These are phyloP conservation scores for Pezicula rhizophila DNA, from an alignment of 2,329 filamentous ascomycete genomes.

Conservation along the genomic window DNA sequence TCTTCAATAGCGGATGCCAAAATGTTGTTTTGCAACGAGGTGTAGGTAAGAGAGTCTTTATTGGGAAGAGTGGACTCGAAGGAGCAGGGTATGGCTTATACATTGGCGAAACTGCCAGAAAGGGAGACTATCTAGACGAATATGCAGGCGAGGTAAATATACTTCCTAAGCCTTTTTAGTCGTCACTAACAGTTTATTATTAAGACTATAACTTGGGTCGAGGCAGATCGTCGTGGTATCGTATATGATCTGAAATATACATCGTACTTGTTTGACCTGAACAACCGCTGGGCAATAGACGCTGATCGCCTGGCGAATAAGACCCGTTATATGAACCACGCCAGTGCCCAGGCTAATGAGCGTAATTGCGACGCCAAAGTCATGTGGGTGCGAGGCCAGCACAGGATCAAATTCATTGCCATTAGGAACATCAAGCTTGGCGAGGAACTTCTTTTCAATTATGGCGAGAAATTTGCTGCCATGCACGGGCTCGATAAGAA, in stretches of 20 bases:
- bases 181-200: background rate
- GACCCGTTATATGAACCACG: slow-evolving; percentile 78
- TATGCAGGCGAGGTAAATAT: slow-evolving; percentile 65
- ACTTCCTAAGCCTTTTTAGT: background rate
- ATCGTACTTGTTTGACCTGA: slow-evolving; percentile 47
- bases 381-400: slow-evolving; percentile 67
- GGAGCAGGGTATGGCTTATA: slow-evolving; percentile 71
- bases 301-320: slow-evolving; percentile 74
- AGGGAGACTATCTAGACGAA: slow-evolving; percentile 72
- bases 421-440: slow-evolving; percentile 60
- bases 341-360: slow-evolving; percentile 52
- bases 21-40: slow-evolving; percentile 69
- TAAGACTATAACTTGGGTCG: slow-evolving; percentile 47
- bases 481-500: slow-evolving; percentile 42
- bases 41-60: slow-evolving; percentile 55
- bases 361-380: slow-evolving; percentile 62
- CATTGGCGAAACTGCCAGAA: slow-evolving; percentile 35
- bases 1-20: slow-evolving; percentile 57
- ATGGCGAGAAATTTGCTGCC: slow-evolving; percentile 64
- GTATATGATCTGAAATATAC: slow-evolving; percentile 31
- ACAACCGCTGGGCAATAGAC: slow-evolving; percentile 51
- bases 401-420: slow-evolving; percentile 70
- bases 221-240: slow-evolving; percentile 24
- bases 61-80: slow-evolving; percentile 64
- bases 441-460: slow-evolving; percentile 78